phyloP scores from a whole-genome alignment of 2,329 filamentous ascomycete genomes.

The Huntiella moniliformis region DNA sequence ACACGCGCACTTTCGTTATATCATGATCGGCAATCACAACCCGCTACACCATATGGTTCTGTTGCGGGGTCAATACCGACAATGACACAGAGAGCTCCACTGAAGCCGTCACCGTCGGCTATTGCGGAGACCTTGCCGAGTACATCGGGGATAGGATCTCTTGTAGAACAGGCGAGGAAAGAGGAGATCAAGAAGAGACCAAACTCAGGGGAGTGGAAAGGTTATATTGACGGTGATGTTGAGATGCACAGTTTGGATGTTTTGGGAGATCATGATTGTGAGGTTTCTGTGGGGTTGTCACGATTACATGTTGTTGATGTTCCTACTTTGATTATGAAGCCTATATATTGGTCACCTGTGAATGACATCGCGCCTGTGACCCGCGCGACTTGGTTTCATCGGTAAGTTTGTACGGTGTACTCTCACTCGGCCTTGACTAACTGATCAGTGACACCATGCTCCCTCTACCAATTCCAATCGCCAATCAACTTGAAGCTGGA shows the following conservation, averaged over 20 bases:
- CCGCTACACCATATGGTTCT: not conserved
- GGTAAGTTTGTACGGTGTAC: slow-evolving; percentile 21
- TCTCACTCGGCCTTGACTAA: not conserved
- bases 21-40: not conserved
- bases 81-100: not conserved
- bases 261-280: slow-evolving; percentile 14
- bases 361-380: slow-evolving; percentile 71
- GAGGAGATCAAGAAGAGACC: not conserved
- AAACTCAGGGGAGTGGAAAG: not conserved
- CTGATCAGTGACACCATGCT: slow-evolving; percentile 57
- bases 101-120: slow-evolving; percentile 2
- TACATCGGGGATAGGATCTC: slow-evolving; percentile 6
- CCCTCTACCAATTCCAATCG: slow-evolving; percentile 66
- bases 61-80: not conserved
- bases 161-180: slow-evolving; percentile 6
- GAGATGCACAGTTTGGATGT: too few species aligned
- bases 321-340: slow-evolving; percentile 72
- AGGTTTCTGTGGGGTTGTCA: slow-evolving; percentile 76
- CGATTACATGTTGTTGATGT: slow-evolving; percentile 74
- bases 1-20: slow-evolving; percentile 6
- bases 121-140: not conserved
- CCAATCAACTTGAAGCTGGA: slow-evolving; percentile 83
- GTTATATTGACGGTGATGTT: too few species aligned
- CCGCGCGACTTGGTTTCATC: slow-evolving; percentile 92
- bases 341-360: slow-evolving; percentile 92